Percentiles rank a stretch among this genome's conserved stretches.
phyloP scores from a whole-genome alignment of 108 stramenopile species.

The Fragilaria crotonensis region DNA sequence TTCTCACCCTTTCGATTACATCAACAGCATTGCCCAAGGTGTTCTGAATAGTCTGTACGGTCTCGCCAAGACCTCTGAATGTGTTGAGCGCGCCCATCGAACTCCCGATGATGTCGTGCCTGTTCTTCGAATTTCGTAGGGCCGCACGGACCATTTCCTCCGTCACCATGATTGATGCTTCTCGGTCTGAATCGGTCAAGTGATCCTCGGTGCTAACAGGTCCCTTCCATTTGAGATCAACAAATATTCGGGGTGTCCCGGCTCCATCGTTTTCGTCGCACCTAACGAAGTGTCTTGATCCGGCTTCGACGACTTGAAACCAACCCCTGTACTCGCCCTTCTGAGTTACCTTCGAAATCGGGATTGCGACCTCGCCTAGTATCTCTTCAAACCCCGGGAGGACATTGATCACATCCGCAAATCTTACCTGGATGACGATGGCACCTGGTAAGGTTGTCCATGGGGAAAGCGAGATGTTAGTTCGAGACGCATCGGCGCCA shows the following conservation, averaged over 20 bases:
- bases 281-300: constrained; percentile 16
- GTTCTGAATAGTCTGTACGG: constrained; percentile 55
- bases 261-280: background rate
- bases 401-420: constrained; percentile 48
- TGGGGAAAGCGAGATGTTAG: constrained; percentile 30
- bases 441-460: constrained; percentile 64
- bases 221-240: constrained; percentile 30
- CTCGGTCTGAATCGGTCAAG: constrained; percentile 14
- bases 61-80: constrained; percentile 53
- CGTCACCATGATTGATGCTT: constrained; percentile 36
- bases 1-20: constrained; percentile 50
- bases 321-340: constrained; percentile 57
- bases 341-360: constrained; percentile 46
- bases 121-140: constrained; percentile 26
- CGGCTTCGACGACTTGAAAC: constrained; percentile 57
- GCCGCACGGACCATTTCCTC: constrained; percentile 58
- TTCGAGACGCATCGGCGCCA: no score
- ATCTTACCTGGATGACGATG: constrained; percentile 61
- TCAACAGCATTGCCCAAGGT: constrained; percentile 57
- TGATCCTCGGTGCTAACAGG: background rate
- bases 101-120: constrained; percentile 54
- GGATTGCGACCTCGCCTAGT: constrained; percentile 68
- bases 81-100: constrained; percentile 71
- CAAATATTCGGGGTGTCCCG: constrained; percentile 25
- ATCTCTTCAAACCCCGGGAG: constrained; percentile 57